These are phyloP conservation scores for Jasminum sambac DNA, from an alignment of 257 asterid species.

Conservation along the genomic window DNA sequence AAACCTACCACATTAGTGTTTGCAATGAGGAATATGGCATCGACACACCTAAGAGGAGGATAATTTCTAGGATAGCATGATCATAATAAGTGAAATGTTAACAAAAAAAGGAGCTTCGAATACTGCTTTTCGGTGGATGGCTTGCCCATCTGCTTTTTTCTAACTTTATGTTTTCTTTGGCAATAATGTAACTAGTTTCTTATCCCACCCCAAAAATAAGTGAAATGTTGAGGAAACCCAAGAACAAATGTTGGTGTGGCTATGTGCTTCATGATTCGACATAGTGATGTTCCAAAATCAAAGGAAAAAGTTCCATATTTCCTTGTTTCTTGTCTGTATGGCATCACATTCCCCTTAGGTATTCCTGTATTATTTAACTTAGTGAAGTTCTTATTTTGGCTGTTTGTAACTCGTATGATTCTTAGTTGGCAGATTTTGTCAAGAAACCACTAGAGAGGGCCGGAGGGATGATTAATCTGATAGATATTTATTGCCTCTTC, in stretches of 20 bases:
- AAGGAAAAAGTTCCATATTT: not conserved
- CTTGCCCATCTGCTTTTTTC: too few relatives aligned
- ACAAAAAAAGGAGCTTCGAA: too few relatives aligned
- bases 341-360: not conserved
- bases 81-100: not conserved
- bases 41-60: not conserved
- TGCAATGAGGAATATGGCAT: not conserved
- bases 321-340: not conserved
- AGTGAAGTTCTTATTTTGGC: slow-evolving; percentile 20
- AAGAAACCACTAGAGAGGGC: slow-evolving; percentile 84
- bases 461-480: slow-evolving; percentile 91
- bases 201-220: too few relatives aligned
- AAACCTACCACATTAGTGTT: not conserved
- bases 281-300: slow-evolving; percentile 1
- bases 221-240: not conserved
- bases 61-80: not conserved
- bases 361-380: not conserved
- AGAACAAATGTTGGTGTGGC: not conserved
- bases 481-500: slow-evolving; percentile 91
- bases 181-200: too few relatives aligned
- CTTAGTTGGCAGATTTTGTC: slow-evolving; percentile 93
- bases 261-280: not conserved
- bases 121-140: too few relatives aligned
- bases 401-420: slow-evolving; percentile 23
- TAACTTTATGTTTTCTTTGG: too few relatives aligned